Evolutionary conservation across 2,329 filamentous ascomycete genomes (phyloP).

Genomic region (Magnaporthales sp.): DNA sequence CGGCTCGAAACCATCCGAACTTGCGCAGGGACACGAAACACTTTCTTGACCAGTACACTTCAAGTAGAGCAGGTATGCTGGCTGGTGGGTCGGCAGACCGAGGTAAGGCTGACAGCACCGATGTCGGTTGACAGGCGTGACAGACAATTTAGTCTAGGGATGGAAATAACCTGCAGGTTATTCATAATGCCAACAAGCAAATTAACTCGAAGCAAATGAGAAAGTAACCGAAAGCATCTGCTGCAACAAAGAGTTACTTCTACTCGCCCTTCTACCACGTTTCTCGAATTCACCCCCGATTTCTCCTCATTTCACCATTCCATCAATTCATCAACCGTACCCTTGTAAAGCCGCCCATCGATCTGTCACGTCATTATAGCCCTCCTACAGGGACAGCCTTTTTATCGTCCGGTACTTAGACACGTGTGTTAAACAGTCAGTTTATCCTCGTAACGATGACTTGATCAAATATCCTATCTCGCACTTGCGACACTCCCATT

Average conservation of each 20-base stretch:
- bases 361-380: not conserved
- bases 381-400: not conserved
- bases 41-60: no score
- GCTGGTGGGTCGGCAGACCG: not conserved
- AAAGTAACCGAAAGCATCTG: not conserved
- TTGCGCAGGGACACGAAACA: not conserved
- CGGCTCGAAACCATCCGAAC: not conserved
- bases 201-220: not conserved
- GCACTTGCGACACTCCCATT: not conserved
- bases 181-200: not conserved
- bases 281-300: no score
- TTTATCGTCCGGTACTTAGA: not conserved
- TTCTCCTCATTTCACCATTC: not conserved
- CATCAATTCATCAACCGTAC: not conserved
- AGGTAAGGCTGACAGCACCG: not conserved
- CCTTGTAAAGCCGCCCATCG: not conserved
- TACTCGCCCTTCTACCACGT: no score
- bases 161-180: not conserved
- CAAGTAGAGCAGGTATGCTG: not conserved
- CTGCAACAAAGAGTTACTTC: not conserved
- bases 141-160: not conserved
- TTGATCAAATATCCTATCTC: not conserved
- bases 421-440: not conserved
- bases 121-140: not conserved
- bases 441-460: not conserved